A percentile compares a stretch with the other conserved stretches of the same genome.
Conservation (phyloP, 331 rosid genomes). For the Pyracantha coccinea region DNA sequence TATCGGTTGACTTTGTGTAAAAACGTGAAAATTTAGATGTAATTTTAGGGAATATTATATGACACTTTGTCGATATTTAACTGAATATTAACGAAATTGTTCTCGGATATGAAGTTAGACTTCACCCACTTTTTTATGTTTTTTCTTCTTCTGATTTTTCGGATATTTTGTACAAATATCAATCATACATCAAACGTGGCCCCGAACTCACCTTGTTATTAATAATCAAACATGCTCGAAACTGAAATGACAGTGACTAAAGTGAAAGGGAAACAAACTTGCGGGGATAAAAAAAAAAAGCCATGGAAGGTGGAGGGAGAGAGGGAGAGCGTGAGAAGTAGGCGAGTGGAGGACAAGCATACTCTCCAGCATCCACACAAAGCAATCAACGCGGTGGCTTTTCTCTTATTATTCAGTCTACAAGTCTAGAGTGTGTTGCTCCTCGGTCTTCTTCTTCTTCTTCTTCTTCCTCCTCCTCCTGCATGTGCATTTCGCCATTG, state of each 20-base stretch:
- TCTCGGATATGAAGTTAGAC: fast-evolving
- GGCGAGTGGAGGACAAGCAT: neutral
- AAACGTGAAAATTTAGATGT: no score
- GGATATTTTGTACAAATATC: no score
- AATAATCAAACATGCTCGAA: neutral
- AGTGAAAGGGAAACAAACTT: neutral
- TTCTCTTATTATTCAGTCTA: no score
- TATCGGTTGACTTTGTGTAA: no score
- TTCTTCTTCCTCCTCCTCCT: neutral
- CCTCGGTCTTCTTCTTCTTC: neutral
- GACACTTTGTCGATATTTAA: no score
- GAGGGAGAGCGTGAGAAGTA: neutral
- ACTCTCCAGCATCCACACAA: no score
- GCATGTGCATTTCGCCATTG: neutral
- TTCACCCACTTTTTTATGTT: fast-evolving
- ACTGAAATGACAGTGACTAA: neutral
- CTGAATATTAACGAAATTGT: no score
- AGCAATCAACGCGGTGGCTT: neutral
- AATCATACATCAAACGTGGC: fast-evolving
- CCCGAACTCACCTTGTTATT: no score
- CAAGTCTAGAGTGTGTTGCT: neutral
- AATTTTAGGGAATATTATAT: no score
- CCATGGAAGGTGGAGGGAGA: neutral
- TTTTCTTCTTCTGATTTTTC: no score
- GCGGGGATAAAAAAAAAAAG: no score